phyloP scores from a whole-genome alignment of 2,329 filamentous ascomycete species.

The Scopulariopsis brevicaulis region DNA sequence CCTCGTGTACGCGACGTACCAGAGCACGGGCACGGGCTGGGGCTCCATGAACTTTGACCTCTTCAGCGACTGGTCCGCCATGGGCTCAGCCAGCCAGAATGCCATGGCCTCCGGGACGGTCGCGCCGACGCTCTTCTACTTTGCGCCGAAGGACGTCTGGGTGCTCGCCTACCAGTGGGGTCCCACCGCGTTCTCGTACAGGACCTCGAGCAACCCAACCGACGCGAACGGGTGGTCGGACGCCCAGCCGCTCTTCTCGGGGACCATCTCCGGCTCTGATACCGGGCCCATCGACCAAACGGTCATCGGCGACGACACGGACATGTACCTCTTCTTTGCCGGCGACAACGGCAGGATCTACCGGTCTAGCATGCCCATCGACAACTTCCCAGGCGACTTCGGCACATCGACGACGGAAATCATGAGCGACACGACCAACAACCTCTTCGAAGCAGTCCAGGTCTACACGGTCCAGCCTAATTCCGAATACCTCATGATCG shows the following conservation, averaged over 20 bases:
- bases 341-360: conserved; percentile 60
- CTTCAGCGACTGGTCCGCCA: conserved; percentile 39
- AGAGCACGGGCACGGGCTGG: conserved; percentile 29
- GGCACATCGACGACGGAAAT: conserved; percentile 36
- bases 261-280: conserved; percentile 34
- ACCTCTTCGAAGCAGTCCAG: conserved; percentile 55
- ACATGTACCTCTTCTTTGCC: conserved; percentile 58
- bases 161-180: conserved; percentile 58
- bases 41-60: conserved; percentile 48
- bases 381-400: conserved; percentile 49
- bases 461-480: conserved; percentile 49
- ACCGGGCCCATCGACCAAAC: conserved; percentile 53
- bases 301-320: conserved; percentile 45
- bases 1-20: conserved; percentile 46
- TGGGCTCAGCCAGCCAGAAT: conserved; percentile 40
- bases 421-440: conserved; percentile 38
- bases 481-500: conserved; percentile 54
- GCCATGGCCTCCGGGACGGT: conserved; percentile 33
- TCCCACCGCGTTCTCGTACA: conserved; percentile 45
- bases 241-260: conserved; percentile 42
- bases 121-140: conserved; percentile 53
- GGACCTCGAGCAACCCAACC: conserved; percentile 44
- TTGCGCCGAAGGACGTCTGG: conserved; percentile 49
- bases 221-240: conserved; percentile 45
- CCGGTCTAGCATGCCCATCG: conserved; percentile 49